Conservation (phyloP, 306 rosid species). For the Pachyrhizus erosus region DNA sequence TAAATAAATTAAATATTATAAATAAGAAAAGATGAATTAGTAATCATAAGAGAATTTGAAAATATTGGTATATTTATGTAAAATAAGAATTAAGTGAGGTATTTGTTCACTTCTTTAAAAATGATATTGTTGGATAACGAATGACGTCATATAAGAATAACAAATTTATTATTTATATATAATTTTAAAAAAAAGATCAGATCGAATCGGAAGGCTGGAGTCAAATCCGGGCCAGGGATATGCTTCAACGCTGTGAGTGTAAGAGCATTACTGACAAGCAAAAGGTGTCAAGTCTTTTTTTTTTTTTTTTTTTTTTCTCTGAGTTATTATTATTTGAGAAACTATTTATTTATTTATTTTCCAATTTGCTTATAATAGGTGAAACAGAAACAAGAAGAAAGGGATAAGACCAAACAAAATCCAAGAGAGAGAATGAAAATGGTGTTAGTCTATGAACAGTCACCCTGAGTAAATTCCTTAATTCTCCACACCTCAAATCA, state of each 20-base stretch:
- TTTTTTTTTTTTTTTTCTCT: not conserved
- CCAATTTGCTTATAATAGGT: not conserved
- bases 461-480: not conserved
- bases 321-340: not conserved
- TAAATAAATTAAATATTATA: too few relatives aligned
- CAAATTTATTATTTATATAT: not conserved
- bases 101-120: not conserved
- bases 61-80: too few relatives aligned
- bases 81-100: too few relatives aligned
- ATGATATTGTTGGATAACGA: not conserved
- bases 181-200: not conserved
- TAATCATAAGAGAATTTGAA: too few relatives aligned
- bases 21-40: too few relatives aligned
- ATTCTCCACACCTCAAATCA: not conserved
- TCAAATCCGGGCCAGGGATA: slow-evolving; percentile 38
- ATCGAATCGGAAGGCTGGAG: slow-evolving; percentile 32
- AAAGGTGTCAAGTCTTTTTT: not conserved
- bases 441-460: not conserved
- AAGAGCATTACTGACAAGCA: not conserved
- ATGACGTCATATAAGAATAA: not conserved
- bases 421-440: slow-evolving; percentile 21
- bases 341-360: not conserved
- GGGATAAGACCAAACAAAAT: slow-evolving; percentile 32
- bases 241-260: not conserved
- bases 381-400: not conserved